Conservation (phyloP, 2,329 filamentous ascomycete species). For the Venturia effusa region DNA sequence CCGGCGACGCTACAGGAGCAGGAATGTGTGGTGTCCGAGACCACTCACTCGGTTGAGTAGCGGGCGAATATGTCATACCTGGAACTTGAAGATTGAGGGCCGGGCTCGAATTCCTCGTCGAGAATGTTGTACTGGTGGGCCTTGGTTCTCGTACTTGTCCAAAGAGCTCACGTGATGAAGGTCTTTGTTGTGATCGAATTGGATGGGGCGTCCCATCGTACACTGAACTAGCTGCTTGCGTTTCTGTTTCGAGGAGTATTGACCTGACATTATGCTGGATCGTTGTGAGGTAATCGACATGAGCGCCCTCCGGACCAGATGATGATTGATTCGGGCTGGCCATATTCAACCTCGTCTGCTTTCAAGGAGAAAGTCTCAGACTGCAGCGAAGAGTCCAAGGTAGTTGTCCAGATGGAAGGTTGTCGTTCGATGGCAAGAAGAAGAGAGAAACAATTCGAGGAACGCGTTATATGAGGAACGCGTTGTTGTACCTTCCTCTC, state of each 20-base stretch:
- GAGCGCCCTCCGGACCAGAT: not conserved
- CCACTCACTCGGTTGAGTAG: slow-evolving; percentile 11
- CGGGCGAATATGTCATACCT: slow-evolving; percentile 8
- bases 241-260: not conserved
- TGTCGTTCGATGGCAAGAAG: not conserved
- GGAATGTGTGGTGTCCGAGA: not conserved
- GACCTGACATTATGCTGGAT: slow-evolving; percentile 7
- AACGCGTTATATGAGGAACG: not conserved
- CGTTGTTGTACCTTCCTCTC: not conserved
- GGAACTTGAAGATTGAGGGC: not conserved
- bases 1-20: not conserved
- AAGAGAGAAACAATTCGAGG: not conserved
- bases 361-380: not conserved
- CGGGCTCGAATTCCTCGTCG: not conserved
- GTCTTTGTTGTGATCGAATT: not conserved
- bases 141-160: slow-evolving; percentile 5
- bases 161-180: slow-evolving; percentile 4
- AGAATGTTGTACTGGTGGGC: not conserved
- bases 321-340: not conserved
- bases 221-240: slow-evolving; percentile 8
- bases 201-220: slow-evolving; percentile 10
- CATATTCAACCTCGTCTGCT: not conserved
- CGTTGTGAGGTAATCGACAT: not conserved
- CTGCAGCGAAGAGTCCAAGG: not conserved
- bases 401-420: not conserved